Conservation (phyloP, 2,329 filamentous ascomycete genomes). For the Hypoxylon sp. region DNA sequence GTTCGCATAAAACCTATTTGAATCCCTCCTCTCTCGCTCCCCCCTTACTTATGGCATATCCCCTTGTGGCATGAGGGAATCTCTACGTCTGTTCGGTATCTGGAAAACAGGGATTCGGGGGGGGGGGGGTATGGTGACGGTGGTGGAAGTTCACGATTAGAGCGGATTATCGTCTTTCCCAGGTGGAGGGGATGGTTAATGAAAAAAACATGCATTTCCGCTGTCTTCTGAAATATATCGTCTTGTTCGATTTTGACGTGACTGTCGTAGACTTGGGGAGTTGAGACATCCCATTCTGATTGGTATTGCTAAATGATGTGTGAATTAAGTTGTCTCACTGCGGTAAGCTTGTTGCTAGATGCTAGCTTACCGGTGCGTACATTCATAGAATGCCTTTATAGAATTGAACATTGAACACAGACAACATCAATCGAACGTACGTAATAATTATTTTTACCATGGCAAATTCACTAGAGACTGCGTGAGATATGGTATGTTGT, state of each 20-base stretch:
- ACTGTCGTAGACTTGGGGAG: constrained; percentile 6
- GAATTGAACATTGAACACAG: too few relatives aligned
- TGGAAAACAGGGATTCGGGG: constrained; percentile 10
- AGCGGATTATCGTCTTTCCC: constrained; percentile 20
- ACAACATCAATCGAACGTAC: too few relatives aligned
- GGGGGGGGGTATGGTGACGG: too few relatives aligned
- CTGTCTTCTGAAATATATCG: constrained; percentile 20
- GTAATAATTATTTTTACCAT: too few relatives aligned
- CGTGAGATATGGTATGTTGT: neutral
- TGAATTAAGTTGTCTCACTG: too few relatives aligned
- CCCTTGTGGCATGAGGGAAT: constrained; percentile 15
- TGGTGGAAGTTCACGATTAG: constrained; percentile 19
- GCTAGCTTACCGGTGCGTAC: too few relatives aligned
- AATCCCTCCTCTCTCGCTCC: constrained; percentile 12
- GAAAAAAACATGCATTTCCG: constrained; percentile 36
- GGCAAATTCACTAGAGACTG: too few relatives aligned
- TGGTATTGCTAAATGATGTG: neutral
- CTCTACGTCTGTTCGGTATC: constrained; percentile 27
- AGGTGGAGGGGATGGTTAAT: constrained; percentile 38
- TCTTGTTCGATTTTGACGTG: constrained; percentile 16
- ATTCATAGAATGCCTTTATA: too few relatives aligned
- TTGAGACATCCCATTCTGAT: neutral
- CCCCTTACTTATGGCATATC: constrained; percentile 19
- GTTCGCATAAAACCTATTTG: constrained; percentile 2
- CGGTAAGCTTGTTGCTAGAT: too few relatives aligned